phyloP scores from a whole-genome alignment of 2,329 filamentous ascomycete species.

The Botrytis medusae region DNA sequence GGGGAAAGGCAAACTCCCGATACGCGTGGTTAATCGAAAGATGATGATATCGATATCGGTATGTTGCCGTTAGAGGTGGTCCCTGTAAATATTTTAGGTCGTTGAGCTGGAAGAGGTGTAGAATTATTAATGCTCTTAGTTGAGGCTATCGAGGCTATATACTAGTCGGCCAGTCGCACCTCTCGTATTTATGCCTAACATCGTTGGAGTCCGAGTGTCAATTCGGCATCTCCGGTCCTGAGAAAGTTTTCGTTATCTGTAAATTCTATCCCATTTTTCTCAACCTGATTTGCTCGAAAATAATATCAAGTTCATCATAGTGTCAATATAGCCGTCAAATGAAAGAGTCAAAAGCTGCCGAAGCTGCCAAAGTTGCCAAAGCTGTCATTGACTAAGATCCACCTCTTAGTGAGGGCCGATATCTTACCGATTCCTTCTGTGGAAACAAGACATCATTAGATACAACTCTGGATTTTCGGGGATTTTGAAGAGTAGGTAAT shows the following conservation, averaged over 20 bases:
- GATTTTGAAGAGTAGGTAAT: not conserved
- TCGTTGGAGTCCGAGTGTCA: not conserved
- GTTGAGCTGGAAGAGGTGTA: not conserved
- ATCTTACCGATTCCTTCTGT: not conserved
- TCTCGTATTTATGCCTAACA: not conserved
- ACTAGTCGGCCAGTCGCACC: not conserved
- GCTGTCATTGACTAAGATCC: not conserved
- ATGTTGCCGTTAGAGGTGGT: not conserved
- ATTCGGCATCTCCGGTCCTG: not conserved
- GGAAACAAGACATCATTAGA: not conserved
- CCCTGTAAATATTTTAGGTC: not conserved
- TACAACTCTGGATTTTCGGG: not conserved
- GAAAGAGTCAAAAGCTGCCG: not conserved
- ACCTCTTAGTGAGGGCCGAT: not conserved
- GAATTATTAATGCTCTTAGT: not conserved
- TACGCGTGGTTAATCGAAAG: not conserved
- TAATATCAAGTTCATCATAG: not conserved
- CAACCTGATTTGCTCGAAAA: not conserved
- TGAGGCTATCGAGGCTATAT: not conserved
- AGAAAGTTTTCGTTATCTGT: not conserved
- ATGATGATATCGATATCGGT: not conserved
- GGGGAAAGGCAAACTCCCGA: not conserved
- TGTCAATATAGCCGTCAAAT: not conserved
- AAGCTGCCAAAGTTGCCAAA: not conserved
- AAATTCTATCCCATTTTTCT: not conserved